Conservation (phyloP, 2,329 filamentous ascomycete species). For the Aspergillus awamori region DNA sequence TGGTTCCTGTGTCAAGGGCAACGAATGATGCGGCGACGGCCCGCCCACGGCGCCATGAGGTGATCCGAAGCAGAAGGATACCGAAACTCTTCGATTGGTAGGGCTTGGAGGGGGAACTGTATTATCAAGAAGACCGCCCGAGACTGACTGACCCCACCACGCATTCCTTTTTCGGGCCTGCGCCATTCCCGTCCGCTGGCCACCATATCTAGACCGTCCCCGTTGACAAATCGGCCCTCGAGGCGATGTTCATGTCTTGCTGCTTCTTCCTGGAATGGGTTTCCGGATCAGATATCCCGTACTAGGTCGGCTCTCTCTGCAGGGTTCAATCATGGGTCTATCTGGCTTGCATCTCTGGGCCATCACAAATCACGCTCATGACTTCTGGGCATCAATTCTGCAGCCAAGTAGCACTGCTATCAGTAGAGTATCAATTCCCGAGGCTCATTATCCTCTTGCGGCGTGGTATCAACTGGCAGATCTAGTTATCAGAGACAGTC, state of each 20-base stretch:
- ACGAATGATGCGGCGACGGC: slow-evolving; percentile 18
- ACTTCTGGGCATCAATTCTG: no score
- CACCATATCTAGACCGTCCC: slow-evolving; percentile 22
- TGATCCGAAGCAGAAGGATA: slow-evolving; percentile 42
- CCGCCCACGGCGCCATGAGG: slow-evolving; percentile 28
- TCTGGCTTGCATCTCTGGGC: background rate
- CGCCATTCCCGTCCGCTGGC: slow-evolving; percentile 8
- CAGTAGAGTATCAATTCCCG: no score
- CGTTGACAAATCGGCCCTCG: slow-evolving; percentile 26
- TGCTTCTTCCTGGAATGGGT: background rate
- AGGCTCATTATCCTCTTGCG: no score
- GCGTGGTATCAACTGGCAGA: no score
- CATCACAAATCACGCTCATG: background rate
- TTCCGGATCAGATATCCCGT: background rate
- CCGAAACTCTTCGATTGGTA: slow-evolving; percentile 40
- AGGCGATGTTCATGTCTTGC: slow-evolving; percentile 5
- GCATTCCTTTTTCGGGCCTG: slow-evolving; percentile 6
- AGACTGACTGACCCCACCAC: slow-evolving; percentile 34
- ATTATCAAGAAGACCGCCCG: slow-evolving; percentile 42
- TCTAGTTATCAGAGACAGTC: no score
- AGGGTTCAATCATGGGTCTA: background rate
- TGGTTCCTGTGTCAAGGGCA: slow-evolving; percentile 18
- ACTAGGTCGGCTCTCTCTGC: background rate
- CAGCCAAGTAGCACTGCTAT: no score
- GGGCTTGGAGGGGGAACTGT: slow-evolving; percentile 15